Percentiles rank a stretch among this genome's conserved stretches.
phyloP scores from a whole-genome alignment of 2,329 filamentous ascomycete species.

The Hymenoscyphus linearis region DNA sequence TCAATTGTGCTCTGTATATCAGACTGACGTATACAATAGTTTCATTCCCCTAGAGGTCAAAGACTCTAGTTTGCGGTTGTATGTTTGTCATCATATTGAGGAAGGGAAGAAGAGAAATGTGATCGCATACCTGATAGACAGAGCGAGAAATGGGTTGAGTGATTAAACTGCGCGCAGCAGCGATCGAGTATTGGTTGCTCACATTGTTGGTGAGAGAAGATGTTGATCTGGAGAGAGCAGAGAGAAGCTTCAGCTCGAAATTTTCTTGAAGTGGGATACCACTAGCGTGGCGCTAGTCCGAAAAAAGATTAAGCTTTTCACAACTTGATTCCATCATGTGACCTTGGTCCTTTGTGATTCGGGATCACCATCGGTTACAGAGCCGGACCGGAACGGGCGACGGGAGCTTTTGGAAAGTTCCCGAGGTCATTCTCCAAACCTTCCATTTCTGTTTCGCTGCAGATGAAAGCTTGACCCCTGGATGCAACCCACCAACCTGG shows the following conservation, averaged over 20 bases:
- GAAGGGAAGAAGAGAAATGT: slow-evolving; percentile 16
- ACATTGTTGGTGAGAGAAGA: slow-evolving; percentile 16
- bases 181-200: slow-evolving; percentile 13
- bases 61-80: slow-evolving; percentile 97
- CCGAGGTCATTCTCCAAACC: neutral
- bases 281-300: slow-evolving; percentile 4
- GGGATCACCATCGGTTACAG: neutral
- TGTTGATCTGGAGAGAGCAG: slow-evolving; percentile 7
- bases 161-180: slow-evolving; percentile 16
- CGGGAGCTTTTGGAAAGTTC: neutral
- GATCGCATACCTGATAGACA: slow-evolving; percentile 19
- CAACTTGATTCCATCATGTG: too few species aligned
- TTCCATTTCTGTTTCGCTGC: neutral
- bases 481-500: too few species aligned
- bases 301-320: neutral
- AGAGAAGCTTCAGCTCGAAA: slow-evolving; percentile 18
- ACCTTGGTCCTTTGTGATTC: too few species aligned
- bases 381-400: neutral
- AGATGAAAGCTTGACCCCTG: neutral
- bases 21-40: slow-evolving; percentile 92
- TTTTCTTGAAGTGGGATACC: slow-evolving; percentile 41
- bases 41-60: slow-evolving; percentile 83
- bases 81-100: slow-evolving; percentile 70
- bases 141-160: neutral
- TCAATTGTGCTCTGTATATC: slow-evolving; percentile 41